A percentile compares a stretch with the other conserved stretches of the same genome.
These are phyloP conservation scores for Chaetomium strumarium DNA, from an alignment of 2,329 filamentous ascomycete genomes.

Conservation along the genomic window DNA sequence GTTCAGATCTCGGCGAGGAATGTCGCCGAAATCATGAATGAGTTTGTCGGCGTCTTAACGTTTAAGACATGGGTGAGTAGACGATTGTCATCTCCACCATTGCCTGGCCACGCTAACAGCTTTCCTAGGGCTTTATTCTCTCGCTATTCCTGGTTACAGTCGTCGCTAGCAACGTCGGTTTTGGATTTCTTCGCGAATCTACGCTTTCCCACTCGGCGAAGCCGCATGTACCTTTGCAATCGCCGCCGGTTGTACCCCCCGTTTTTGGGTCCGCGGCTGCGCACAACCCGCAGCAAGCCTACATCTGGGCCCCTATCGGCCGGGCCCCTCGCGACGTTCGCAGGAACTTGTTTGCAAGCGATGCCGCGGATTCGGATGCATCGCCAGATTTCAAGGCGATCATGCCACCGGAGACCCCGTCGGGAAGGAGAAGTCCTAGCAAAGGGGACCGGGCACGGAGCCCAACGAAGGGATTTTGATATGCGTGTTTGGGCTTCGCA, in stretches of 20 bases:
- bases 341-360: slow-evolving; percentile 34
- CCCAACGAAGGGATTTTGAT: slow-evolving; percentile 19
- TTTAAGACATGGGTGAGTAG: slow-evolving; percentile 61
- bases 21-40: slow-evolving; percentile 88
- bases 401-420: slow-evolving; percentile 42
- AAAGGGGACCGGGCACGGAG: slow-evolving; percentile 37
- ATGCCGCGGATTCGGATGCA: slow-evolving; percentile 47
- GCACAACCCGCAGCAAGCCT: slow-evolving; percentile 35
- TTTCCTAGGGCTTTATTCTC: slow-evolving; percentile 45
- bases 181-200: slow-evolving; percentile 32
- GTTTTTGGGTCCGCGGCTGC: slow-evolving; percentile 25
- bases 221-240: slow-evolving; percentile 25
- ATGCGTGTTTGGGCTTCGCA: background rate
- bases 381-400: slow-evolving; percentile 41
- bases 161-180: slow-evolving; percentile 47
- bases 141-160: slow-evolving; percentile 43
- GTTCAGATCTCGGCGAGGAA: slow-evolving; percentile 80
- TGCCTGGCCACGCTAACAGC: slow-evolving; percentile 15
- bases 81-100: background rate
- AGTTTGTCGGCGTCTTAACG: slow-evolving; percentile 84
- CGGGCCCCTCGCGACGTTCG: slow-evolving; percentile 44
- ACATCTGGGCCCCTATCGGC: slow-evolving; percentile 44
- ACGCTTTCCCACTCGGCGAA: slow-evolving; percentile 21
- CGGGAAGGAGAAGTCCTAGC: slow-evolving; percentile 41
- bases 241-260: slow-evolving; percentile 24